phyloP scores from a whole-genome alignment of 1,284 basidiomycete species.

The Cystobasidium slooffiae region DNA sequence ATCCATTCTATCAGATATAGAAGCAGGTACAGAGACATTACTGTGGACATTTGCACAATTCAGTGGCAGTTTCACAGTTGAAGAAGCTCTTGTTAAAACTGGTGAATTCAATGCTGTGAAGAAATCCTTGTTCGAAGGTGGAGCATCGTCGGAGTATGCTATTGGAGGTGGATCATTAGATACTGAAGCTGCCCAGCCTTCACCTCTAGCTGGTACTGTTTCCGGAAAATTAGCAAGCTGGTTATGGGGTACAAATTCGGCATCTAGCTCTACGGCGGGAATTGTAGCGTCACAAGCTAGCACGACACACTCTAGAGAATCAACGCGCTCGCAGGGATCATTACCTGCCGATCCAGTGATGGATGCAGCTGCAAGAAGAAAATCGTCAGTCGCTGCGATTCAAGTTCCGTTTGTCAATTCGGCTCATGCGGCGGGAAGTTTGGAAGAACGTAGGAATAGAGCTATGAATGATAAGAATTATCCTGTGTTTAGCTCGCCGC shows the following conservation, averaged over 20 bases:
- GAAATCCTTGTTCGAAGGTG: conserved; percentile 53
- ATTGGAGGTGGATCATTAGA: conserved; percentile 64
- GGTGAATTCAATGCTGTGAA: conserved; percentile 58
- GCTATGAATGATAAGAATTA: conserved; percentile 68
- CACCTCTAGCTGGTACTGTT: neutral
- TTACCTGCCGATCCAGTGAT: conserved; percentile 29
- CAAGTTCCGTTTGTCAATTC: conserved; percentile 52
- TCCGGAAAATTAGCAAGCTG: conserved; percentile 44
- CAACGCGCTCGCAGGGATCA: conserved; percentile 14
- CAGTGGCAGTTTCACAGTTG: conserved; percentile 67
- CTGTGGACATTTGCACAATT: conserved; percentile 85
- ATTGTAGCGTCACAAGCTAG: neutral
- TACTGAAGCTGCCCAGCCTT: conserved; percentile 10
- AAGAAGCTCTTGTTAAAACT: conserved; percentile 58
- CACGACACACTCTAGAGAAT: conserved; percentile 20
- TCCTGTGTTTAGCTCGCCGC: conserved; percentile 78
- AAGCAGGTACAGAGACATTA: conserved; percentile 67
- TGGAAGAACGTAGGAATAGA: conserved; percentile 63
- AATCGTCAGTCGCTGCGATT: conserved; percentile 57
- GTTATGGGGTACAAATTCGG: conserved; percentile 38
- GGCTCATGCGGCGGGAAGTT: conserved; percentile 52
- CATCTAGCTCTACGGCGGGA: neutral
- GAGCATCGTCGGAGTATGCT: conserved; percentile 7
- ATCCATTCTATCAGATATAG: conserved; percentile 8
- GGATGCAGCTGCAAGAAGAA: conserved; percentile 30